Evolutionary conservation across 345 rosid genomes (phyloP).

Genomic region (Syzygium jambos): DNA sequence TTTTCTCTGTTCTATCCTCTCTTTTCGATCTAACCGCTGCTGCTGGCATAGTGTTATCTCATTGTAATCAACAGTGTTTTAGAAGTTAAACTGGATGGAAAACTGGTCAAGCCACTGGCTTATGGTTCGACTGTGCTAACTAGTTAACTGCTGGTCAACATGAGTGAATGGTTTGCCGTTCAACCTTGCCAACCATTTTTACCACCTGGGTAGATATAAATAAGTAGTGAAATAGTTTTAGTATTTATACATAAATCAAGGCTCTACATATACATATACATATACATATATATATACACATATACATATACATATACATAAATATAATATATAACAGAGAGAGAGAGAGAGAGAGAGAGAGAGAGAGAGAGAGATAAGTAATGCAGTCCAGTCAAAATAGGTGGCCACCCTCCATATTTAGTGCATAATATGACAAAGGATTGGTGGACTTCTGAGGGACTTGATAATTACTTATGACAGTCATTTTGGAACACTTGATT

Average conservation of each 20-base stretch:
- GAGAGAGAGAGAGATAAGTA: no score
- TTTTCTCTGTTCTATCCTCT: background rate
- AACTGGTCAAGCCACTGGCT: background rate
- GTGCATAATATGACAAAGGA: background rate
- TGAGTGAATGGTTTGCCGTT: background rate
- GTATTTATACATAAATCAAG: background rate
- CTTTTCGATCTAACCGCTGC: background rate
- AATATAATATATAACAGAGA: no score
- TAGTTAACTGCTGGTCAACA: background rate
- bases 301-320: no score
- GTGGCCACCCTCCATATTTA: background rate
- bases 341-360: no score
- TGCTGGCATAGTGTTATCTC: background rate
- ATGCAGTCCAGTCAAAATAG: background rate
- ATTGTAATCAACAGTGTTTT: background rate
- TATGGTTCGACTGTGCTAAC: background rate
- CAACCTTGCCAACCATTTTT: background rate
- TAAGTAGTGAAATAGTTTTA: background rate
- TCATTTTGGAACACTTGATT: background rate
- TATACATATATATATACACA: no score
- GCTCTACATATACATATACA: background rate
- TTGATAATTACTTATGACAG: background rate
- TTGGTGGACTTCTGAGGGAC: background rate
- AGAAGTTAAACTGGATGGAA: background rate
- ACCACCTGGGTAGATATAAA: background rate